These are phyloP conservation scores for Dichotomocladium elegans DNA, from an alignment of 371 early-diverging fungal genomes.

Conservation along the genomic window DNA sequence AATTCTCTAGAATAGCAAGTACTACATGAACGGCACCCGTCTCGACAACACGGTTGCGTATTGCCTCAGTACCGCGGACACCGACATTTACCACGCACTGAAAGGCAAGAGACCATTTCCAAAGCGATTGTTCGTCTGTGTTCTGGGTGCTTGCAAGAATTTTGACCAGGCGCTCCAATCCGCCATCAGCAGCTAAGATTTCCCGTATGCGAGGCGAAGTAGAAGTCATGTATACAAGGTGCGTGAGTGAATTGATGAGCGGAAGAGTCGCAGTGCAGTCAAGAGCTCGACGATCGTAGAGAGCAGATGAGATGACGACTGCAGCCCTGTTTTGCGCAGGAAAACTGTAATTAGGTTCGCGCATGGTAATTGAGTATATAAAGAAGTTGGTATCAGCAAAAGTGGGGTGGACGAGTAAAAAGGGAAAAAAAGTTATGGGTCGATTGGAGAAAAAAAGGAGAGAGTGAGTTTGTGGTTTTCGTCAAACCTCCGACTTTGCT, in stretches of 20 bases:
- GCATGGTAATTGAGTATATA: too few species aligned
- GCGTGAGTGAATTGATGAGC: slow-evolving; percentile 81
- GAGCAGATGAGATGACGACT: slow-evolving; percentile 73
- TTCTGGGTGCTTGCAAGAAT: slow-evolving; percentile 66
- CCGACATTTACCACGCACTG: slow-evolving; percentile 86
- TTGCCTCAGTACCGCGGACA: slow-evolving; percentile 79
- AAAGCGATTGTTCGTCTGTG: slow-evolving; percentile 60
- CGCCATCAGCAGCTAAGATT: slow-evolving; percentile 83
- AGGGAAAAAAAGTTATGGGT: too few species aligned
- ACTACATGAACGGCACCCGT: slow-evolving; percentile 80
- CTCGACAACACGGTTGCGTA: slow-evolving; percentile 80
- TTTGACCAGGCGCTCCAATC: slow-evolving; percentile 78
- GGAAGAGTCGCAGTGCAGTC: slow-evolving; percentile 86
- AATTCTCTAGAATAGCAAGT: slow-evolving; percentile 72
- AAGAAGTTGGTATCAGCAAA: too few species aligned
- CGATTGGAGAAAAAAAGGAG: too few species aligned
- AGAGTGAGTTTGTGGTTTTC: too few species aligned
- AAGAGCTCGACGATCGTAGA: slow-evolving; percentile 87
- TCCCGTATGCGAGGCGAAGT: slow-evolving; percentile 82
- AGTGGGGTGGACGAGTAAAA: too few species aligned
- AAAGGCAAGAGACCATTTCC: slow-evolving; percentile 83
- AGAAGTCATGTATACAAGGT: slow-evolving; percentile 81
- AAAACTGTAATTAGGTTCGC: slow-evolving; percentile 79
- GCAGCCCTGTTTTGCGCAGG: slow-evolving; percentile 75
- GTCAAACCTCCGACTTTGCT: too few species aligned